Base-by-base conservation (phyloP, 352 stramenopile species). In the Pythium apleroticum region DNA sequence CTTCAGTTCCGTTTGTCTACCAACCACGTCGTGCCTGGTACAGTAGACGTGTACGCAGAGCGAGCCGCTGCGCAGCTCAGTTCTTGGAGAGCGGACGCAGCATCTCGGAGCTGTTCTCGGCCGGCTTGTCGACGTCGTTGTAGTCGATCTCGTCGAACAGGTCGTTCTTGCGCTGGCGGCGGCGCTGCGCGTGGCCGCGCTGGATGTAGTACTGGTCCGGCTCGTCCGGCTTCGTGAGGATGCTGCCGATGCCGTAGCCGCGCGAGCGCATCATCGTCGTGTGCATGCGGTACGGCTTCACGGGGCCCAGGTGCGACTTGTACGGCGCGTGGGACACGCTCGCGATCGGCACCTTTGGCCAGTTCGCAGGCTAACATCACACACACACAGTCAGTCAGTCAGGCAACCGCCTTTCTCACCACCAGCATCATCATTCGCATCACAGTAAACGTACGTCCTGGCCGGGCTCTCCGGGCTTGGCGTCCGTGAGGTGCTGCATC, bases 121-220 rank as follows among this genome's bases (percentile, higher is more conserved):
- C 57, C 31, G 77, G 69, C 20, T 73, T 72, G 24, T 85, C 52
- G 33, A 78, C 78, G 72, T 95, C 81, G 78, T 95, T 95, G 81
- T 93, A 93, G 75, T 95, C 81, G 39, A 93, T 71, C 14, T 92
- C 75, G 43, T 89, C 83, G 50, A 88, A 89, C 60, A 81, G 84
- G 56, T 86, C 72, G 46, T 69, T 60, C 45, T 76, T 74, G 66
- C 76, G 84, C 74, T 93, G 79, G 68, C 85, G 82, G 55, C 68
- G 73, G 56, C 87, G 87, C 68, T 89, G 74, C 58, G 89, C 64
- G 64, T 94, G 84, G 61, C 76, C 76, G 17, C 73, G 85, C 75
- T 93, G 87, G 60, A 94, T 68, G 71, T 96, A 96, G 71, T 84
- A 93, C 71, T 90, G 77, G 59, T 96, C 87, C 7, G 84, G 83